phyloP scores from a whole-genome alignment of 1,139 yeast genomes.

The Trichomonascaceae sp. region DNA sequence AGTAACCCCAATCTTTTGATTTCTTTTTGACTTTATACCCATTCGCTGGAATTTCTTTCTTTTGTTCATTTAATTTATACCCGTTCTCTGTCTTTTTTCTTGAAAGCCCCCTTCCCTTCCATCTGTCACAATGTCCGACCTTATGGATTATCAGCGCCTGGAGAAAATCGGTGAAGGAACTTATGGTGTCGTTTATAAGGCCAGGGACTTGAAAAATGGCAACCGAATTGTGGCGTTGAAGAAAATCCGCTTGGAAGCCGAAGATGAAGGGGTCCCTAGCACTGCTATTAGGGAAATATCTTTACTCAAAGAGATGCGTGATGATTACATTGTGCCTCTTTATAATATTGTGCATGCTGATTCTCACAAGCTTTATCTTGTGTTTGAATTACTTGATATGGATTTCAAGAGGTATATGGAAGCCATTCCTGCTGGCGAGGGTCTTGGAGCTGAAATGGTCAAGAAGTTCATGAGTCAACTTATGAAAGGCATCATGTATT shows the following conservation, averaged over 20 bases:
- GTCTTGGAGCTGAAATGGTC: constrained; percentile 84
- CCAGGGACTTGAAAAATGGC: constrained; percentile 80
- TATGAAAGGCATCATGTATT: constrained; percentile 86
- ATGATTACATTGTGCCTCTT: constrained; percentile 84
- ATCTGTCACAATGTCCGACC: constrained; percentile 57
- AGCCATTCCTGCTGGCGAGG: constrained; percentile 84
- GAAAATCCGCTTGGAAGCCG: constrained; percentile 91
- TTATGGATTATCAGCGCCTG: constrained; percentile 84
- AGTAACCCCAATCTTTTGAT: background rate
- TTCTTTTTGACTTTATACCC: background rate
- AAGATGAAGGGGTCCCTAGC: constrained; percentile 98
- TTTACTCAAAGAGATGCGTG: constrained; percentile 82
- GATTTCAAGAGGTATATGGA: constrained; percentile 98
- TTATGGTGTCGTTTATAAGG: constrained; percentile 96
- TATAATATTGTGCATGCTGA: constrained; percentile 97
- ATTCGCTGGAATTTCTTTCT: background rate
- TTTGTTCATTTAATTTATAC: background rate
- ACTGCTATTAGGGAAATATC: constrained; percentile 97
- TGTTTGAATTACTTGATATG: constrained; percentile 86
- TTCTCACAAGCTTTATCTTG: constrained; percentile 86
- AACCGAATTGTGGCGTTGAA: constrained; percentile 91
- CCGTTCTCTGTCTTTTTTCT: background rate
- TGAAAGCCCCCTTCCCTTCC: background rate
- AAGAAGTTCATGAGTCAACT: constrained; percentile 91
- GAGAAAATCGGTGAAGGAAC: constrained; percentile 98